Evolutionary conservation across 2,329 filamentous ascomycete species (phyloP).

Genomic region (Diaporthe citriasiana): DNA sequence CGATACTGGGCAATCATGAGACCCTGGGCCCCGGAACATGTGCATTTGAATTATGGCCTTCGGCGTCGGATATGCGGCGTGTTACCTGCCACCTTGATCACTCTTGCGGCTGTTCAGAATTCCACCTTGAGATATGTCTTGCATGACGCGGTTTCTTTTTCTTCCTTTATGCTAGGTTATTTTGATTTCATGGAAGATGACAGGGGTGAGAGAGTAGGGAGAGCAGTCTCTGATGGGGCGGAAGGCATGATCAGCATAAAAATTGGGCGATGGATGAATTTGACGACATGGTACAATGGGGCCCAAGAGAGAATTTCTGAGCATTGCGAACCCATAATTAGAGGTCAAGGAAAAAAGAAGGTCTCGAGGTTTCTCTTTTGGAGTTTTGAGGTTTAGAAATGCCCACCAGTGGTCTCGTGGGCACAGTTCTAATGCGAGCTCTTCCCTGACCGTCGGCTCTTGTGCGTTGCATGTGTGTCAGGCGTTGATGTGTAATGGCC

Average conservation of each 20-base stretch:
- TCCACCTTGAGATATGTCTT: constrained; percentile 3
- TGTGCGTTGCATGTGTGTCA: not conserved
- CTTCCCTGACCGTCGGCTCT: not conserved
- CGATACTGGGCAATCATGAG: constrained; percentile 27
- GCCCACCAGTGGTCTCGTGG: not conserved
- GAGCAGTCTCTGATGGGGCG: constrained; percentile 16
- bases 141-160: not conserved
- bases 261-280: constrained; percentile 34
- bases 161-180: not conserved
- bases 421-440: constrained; percentile 17
- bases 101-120: constrained; percentile 8
- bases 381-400: constrained; percentile 41
- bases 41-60: constrained; percentile 28
- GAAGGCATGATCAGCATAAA: constrained; percentile 28
- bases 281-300: constrained; percentile 31
- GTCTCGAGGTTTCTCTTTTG: constrained; percentile 32
- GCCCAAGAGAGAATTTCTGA: constrained; percentile 22
- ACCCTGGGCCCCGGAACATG: constrained; percentile 4
- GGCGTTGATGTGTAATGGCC: no score
- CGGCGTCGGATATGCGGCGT: constrained; percentile 34
- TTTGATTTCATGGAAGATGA: constrained; percentile 16
- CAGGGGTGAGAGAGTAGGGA: not conserved
- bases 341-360: constrained; percentile 36
- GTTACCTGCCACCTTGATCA: constrained; percentile 24
- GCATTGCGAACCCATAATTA: constrained; percentile 36